Evolutionary conservation across 345 rosid genomes (phyloP), one percentile per base, ranked within the genome.

Genomic region (Salix brachista): DNA sequence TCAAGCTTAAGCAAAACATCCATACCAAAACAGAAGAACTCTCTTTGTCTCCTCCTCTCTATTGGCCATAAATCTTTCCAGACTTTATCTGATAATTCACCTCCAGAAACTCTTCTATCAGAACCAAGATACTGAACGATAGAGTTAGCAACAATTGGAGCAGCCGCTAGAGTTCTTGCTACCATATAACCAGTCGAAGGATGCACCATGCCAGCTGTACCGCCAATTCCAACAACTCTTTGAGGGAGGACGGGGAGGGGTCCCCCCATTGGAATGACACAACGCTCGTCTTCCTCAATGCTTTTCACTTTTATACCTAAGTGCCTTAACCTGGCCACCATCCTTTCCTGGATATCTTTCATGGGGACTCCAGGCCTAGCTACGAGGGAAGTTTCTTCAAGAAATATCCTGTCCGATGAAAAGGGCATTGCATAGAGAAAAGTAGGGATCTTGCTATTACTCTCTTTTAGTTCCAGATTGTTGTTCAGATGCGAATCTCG

Each of bases 21-120:
- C 99, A 96, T 96, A n/a, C 99, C 98, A 4, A 96, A 96, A 85
- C 99, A 96, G 88, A 96, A 96, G 90, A 96, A 96, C 72, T 96
- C 99, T 82, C 99, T 85, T 66, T 96, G 99, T 81, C 99, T 89
- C 77, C 98, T 85, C 80, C 98, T 89, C 76, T 92, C 77, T 62
- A 91, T 91, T 30, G 99, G 99, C 99, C 99, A 96, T 77, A 96
- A 87, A 78, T 96, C 94, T 83, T 85, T 88, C 99, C 99, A 96
- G 17, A 96, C 97, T 78, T 88, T 80, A 34, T 89, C 87, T 0
- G 99, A 92, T 77, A 96, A 76, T 23, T 87, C 85, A 77, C 89
- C 69, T 71, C 97, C 97, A 7, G 80, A 37, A 70, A 85, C 67
- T 72, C 81, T 80, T 71, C 68, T 78, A 69, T 83, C 77, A 0